Base-by-base conservation (phyloP, 2,329 filamentous ascomycete species). In the Fusarium brachygibbosum region DNA sequence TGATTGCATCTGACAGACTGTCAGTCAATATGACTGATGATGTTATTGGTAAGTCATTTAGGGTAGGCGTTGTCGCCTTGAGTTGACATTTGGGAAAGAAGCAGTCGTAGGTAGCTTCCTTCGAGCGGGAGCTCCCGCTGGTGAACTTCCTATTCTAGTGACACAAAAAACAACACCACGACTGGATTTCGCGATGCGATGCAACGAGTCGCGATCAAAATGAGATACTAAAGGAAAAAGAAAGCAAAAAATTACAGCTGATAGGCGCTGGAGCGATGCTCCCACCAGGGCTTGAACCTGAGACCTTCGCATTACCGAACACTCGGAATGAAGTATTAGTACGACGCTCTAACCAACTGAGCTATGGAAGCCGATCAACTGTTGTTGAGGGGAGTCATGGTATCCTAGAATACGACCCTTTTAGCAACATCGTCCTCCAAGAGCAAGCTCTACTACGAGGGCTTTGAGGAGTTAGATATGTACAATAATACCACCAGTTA, bases 261-360 rank as follows among this genome's bases (percentile, higher is more conserved):
- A 70, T 31, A 28, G 71, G 69, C 58, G n/a, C 17, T 58, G 62
- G 71, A 68, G 70, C 53, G 57, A 37, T 74, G 71, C 71, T 74
- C 71, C 71, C 71, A 69, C 69, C 69, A 74, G 71, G 71, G 71
- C 71, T 74, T 74, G 71, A 74, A 72, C 71, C 71, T 74, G 71
- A 71, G 71, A 72, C 71, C 71, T 72, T 63, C 71, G 69, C 71
- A 73, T 74, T 50, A 74, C 71, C 61, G 58, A 58, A 55, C 61
- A 62, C 69, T 67, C 64, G 49, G 64, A 53, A 21, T 69, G 63
- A 67, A 72, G 69, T 74, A 73, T 73, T 72, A 74, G 71, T 74
- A 74, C 71, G 71, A 74, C 68, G 71, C 71, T 73, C 71, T 73
- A 73, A 73, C 71, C 71, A 73, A 73, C 71, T 73, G 71, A 73